Conservation (phyloP, 2,329 filamentous ascomycete species). For the Tolypocladium endophyticum region DNA sequence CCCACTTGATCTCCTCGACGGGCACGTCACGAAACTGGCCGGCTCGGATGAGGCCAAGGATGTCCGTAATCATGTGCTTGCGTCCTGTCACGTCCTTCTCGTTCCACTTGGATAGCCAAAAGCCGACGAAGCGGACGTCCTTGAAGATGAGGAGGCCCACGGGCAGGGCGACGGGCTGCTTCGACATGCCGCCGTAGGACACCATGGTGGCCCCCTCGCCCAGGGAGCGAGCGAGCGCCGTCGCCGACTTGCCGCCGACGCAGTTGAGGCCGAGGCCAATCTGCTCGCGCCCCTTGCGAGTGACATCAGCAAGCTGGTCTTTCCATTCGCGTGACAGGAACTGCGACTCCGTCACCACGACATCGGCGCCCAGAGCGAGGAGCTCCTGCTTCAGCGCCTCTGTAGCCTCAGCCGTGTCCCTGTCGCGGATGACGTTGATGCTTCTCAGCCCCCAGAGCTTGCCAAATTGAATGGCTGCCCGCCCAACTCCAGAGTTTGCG, state of each 20-base stretch:
- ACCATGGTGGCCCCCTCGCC: slow-evolving; percentile 63
- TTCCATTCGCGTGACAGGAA: slow-evolving; percentile 49
- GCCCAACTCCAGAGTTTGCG: slow-evolving; percentile 85
- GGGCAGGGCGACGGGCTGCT: slow-evolving; percentile 71
- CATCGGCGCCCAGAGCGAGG: slow-evolving; percentile 41
- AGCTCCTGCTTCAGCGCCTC: slow-evolving; percentile 46
- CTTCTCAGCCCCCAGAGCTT: slow-evolving; percentile 79
- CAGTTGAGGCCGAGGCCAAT: slow-evolving; percentile 82
- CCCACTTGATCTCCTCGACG: slow-evolving; percentile 73
- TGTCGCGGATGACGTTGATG: slow-evolving; percentile 77
- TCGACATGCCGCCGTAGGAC: slow-evolving; percentile 92
- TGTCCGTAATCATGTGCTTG: slow-evolving; percentile 71
- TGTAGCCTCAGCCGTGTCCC: slow-evolving; percentile 54
- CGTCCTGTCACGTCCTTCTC: slow-evolving; percentile 64
- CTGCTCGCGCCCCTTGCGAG: slow-evolving; percentile 58
- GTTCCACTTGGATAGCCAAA: slow-evolving; percentile 91
- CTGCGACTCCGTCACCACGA: slow-evolving; percentile 46
- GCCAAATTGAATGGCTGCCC: slow-evolving; percentile 83
- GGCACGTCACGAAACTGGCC: slow-evolving; percentile 78
- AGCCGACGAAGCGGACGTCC: slow-evolving; percentile 78
- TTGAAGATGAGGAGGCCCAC: slow-evolving; percentile 89
- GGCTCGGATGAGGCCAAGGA: slow-evolving; percentile 62
- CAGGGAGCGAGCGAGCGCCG: slow-evolving; percentile 66
- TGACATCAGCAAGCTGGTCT: slow-evolving; percentile 52
- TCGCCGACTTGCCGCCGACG: slow-evolving; percentile 79